These are phyloP conservation scores for Rosa chinensis DNA, from an alignment of 306 rosid genomes.

Conservation along the genomic window DNA sequence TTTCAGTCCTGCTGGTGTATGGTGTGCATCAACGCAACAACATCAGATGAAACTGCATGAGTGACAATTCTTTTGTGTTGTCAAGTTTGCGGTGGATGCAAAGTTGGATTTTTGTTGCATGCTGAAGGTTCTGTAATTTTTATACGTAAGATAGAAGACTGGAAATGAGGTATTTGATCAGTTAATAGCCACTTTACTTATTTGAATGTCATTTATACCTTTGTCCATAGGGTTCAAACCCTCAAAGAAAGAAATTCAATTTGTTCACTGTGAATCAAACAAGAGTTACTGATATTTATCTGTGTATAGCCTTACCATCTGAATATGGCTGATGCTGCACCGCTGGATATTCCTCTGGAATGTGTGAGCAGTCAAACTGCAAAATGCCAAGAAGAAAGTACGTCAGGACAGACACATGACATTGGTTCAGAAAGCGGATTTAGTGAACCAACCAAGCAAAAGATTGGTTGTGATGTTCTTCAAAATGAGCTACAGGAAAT, in stretches of 20 bases:
- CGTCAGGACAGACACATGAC: constrained; percentile 31
- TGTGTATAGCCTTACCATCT: constrained; percentile 24
- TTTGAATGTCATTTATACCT: background rate
- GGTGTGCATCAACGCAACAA: background rate
- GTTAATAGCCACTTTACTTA: background rate
- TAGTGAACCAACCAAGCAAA: constrained; percentile 37
- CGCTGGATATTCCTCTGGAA: constrained; percentile 22
- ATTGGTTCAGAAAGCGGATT: constrained; percentile 35
- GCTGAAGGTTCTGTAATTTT: constrained; percentile 23
- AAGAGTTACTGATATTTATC: constrained; percentile 20
- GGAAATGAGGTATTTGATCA: constrained; percentile 4
- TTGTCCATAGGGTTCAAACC: constrained; percentile 9
- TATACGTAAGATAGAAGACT: constrained; percentile 1
- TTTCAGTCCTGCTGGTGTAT: constrained; percentile 20
- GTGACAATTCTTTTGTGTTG: constrained; percentile 12
- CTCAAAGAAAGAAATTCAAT: background rate
- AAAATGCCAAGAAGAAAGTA: constrained; percentile 27
- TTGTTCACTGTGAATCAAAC: background rate
- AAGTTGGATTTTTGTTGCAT: constrained; percentile 5
- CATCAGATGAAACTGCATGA: constrained; percentile 14
- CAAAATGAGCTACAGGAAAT: constrained; percentile 36
- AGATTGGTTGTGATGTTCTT: constrained; percentile 34
- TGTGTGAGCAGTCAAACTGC: constrained; percentile 34
- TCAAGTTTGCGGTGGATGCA: constrained; percentile 20
- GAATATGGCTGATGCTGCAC: constrained; percentile 40